Conservation (phyloP, 2,329 filamentous ascomycete species). For the Cordyceps farinosa region DNA sequence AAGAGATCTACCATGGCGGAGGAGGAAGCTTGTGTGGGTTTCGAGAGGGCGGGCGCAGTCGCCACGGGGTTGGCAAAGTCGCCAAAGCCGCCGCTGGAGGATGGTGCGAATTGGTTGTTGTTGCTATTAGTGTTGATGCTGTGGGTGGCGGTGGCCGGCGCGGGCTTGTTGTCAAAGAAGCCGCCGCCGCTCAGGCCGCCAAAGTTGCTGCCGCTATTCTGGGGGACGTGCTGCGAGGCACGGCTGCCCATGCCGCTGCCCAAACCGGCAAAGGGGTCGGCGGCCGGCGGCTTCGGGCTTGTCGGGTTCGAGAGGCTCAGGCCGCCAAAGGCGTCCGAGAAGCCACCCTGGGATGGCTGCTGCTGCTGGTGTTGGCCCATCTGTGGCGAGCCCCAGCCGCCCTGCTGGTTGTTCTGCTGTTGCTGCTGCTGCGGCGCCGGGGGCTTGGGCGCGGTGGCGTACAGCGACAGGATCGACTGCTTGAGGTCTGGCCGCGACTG, state of each 20-base stretch:
- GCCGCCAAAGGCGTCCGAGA: conserved; percentile 70
- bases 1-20: conserved; percentile 76
- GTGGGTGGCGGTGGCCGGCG: conserved; percentile 28
- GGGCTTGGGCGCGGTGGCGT: conserved; percentile 79
- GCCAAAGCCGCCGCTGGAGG: conserved; percentile 57
- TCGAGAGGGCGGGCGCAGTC: conserved; percentile 33
- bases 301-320: conserved; percentile 43
- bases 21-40: conserved; percentile 46
- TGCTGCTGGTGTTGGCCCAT: conserved; percentile 31
- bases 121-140: not conserved
- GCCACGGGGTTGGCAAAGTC: conserved; percentile 61
- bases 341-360: conserved; percentile 26
- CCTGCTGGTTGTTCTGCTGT: conserved; percentile 53
- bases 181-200: conserved; percentile 64
- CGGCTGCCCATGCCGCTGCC: conserved; percentile 36
- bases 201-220: conserved; percentile 45
- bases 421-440: conserved; percentile 53
- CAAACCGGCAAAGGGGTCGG: conserved; percentile 61
- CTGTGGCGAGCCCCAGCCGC: conserved; percentile 61
- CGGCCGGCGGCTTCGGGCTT: conserved; percentile 40
- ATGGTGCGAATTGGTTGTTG: not conserved
- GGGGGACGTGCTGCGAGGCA: conserved; percentile 34
- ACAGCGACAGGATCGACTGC: conserved; percentile 93
- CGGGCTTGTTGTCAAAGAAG: conserved; percentile 76
- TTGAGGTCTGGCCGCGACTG: conserved; percentile 90